Evolutionary conservation across 2,329 filamentous ascomycete genomes (phyloP), one percentile per base, ranked within the genome.

Genomic region (Calonectria henricotiae): DNA sequence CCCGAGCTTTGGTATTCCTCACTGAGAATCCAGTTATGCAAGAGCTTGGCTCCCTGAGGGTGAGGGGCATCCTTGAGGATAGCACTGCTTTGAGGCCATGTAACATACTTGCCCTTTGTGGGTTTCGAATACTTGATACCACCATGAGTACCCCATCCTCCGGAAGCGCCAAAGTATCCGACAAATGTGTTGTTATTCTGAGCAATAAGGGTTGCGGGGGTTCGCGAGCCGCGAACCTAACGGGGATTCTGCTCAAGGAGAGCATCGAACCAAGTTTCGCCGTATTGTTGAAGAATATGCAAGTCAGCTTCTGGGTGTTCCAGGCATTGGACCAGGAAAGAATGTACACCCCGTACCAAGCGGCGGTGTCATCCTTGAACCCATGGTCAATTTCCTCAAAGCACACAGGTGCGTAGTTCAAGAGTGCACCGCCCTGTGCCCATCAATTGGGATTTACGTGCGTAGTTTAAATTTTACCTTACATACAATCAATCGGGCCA

Each of bases 141-240:
- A 3, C 67, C 61, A 0, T 66, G 27, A 1, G 74, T 68, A 8
- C 49, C 60, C 25, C 78, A 75, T n/a, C 75, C 71, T 32, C 70
- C 71, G 1, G 65, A 60, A 0, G 76, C 74, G 1, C 80, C 82
- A 66, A 85, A 85, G 15, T 76, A 81, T 3, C 78, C 82, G 0
- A 80, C 81, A 7, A 72, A 68, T 5, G 78, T 80, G 55, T 37
- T 73, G 69, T 82, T 80, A 25, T 71, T 69, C 15, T 77, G 44
- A 3, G 46, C 17, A 35, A 85, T 61, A 9, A 87, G 70, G 0
- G 81, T 80, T 1, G 46, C 64, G 0, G 87, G 86, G 0, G 85
- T 87, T 3, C 77, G 80, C 0, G 83, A 85, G 8, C 87, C 87
- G 25, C 87, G 86, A n/a, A 89, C 86, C 87, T 87, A 89, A 37